A percentile compares a stretch with the other conserved stretches of the same genome.
phyloP scores from a whole-genome alignment of 2,329 filamentous ascomycete genomes.

The Fusarium nygamai region DNA sequence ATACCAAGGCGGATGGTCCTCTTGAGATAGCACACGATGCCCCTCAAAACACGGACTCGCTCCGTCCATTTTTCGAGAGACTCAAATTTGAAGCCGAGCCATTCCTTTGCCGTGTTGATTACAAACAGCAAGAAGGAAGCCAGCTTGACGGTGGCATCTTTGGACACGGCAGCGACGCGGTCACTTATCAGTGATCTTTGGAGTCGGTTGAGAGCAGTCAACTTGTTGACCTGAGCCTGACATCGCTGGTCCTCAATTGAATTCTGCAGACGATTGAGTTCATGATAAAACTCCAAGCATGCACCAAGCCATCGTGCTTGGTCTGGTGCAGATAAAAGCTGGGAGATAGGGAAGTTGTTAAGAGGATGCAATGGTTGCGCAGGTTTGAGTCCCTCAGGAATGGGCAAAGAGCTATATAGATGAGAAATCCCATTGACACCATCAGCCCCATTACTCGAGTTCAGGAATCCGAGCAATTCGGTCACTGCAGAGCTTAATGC shows the following conservation, averaged over 20 bases:
- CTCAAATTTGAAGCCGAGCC: slow-evolving; percentile 50
- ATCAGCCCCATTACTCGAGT: slow-evolving; percentile 46
- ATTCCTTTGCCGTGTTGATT: slow-evolving; percentile 55
- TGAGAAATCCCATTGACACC: slow-evolving; percentile 48
- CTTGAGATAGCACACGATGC: slow-evolving; percentile 63
- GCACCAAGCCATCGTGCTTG: slow-evolving; percentile 60
- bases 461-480: slow-evolving; percentile 45
- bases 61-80: slow-evolving; percentile 47
- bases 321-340: slow-evolving; percentile 52
- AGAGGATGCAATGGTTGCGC: slow-evolving; percentile 67
- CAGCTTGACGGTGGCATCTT: slow-evolving; percentile 68
- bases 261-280: slow-evolving; percentile 55
- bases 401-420: slow-evolving; percentile 49
- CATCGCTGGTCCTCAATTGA: slow-evolving; percentile 54
- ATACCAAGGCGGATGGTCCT: slow-evolving; percentile 62
- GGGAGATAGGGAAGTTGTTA: slow-evolving; percentile 64
- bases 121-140: slow-evolving; percentile 60
- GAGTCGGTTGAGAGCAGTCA: slow-evolving; percentile 67
- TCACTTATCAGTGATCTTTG: slow-evolving; percentile 67
- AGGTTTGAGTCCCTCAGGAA: slow-evolving; percentile 17
- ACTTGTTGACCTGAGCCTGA: slow-evolving; percentile 57
- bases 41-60: slow-evolving; percentile 47
- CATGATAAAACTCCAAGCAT: slow-evolving; percentile 61
- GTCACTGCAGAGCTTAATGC: slow-evolving; percentile 28
- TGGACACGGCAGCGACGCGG: slow-evolving; percentile 64